Evolutionary conservation across 306 rosid species (phyloP).

Genomic region (Lathyrus sativus): DNA sequence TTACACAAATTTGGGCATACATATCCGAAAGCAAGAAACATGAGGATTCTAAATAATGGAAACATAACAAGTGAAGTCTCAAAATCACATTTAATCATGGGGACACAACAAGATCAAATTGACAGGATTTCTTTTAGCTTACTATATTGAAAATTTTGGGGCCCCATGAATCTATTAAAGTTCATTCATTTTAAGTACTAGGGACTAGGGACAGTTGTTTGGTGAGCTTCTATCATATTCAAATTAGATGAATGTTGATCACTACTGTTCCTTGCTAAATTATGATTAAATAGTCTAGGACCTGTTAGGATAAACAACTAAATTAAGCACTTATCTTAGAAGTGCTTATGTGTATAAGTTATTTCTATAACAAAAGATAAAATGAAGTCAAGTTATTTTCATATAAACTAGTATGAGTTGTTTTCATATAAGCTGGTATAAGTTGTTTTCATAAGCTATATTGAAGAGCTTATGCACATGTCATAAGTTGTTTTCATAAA

Average conservation of each 20-base stretch:
- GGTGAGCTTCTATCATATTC: not conserved
- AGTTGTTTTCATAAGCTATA: not conserved
- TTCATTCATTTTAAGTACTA: constrained; percentile 22
- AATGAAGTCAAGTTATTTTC: too few species aligned
- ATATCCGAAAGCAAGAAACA: constrained; percentile 13
- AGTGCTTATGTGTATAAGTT: not conserved
- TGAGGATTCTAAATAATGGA: constrained; percentile 18
- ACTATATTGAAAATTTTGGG: constrained; percentile 15
- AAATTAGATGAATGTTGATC: constrained; percentile 12
- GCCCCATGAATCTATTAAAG: constrained; percentile 23
- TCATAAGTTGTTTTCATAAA: not conserved
- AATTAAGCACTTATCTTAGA: not conserved
- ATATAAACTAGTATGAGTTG: too few species aligned
- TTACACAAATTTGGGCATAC: constrained; percentile 14
- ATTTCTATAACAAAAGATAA: too few species aligned
- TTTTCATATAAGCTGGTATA: too few species aligned
- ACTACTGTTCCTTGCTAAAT: constrained; percentile 8
- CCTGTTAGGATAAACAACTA: not conserved
- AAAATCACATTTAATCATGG: constrained; percentile 30
- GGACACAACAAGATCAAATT: constrained; percentile 24
- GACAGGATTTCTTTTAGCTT: not conserved
- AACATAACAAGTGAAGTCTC: constrained; percentile 30
- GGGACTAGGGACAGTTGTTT: not conserved
- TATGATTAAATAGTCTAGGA: not conserved
- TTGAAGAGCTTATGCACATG: too few species aligned